phyloP scores from a whole-genome alignment of 73 alveolate species.

The Paramecium biaurelia region DNA sequence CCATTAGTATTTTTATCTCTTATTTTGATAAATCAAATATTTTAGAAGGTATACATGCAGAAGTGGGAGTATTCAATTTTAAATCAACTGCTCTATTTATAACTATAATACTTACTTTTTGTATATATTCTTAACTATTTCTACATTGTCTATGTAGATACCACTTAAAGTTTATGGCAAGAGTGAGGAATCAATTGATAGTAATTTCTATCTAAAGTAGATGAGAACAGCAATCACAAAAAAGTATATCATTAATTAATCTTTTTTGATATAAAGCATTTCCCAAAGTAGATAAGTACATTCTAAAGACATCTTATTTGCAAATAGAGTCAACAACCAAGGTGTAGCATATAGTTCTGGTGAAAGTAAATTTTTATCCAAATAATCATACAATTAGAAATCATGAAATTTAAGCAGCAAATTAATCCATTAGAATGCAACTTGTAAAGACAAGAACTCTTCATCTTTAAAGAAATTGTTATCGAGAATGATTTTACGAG shows the following conservation, averaged over 20 bases:
- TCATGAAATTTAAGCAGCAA: slow-evolving; percentile 29
- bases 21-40: neutral
- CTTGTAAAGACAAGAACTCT: neutral
- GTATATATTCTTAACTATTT: neutral
- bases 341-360: slow-evolving; percentile 53
- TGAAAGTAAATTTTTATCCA: neutral
- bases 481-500: neutral
- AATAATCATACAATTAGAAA: neutral
- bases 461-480: slow-evolving; percentile 12
- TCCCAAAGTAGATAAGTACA: slow-evolving; percentile 27
- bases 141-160: neutral
- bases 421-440: neutral
- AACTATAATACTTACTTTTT: neutral
- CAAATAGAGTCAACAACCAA: neutral
- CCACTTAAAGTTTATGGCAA: slow-evolving; percentile 38
- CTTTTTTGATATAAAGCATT: neutral
- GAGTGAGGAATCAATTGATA: neutral
- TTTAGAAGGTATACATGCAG: neutral
- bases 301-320: slow-evolving; percentile 36
- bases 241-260: neutral
- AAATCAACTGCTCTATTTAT: slow-evolving; percentile 29
- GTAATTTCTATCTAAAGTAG: neutral
- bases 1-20: neutral
- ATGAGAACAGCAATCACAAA: neutral
- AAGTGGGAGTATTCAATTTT: neutral